These are phyloP conservation scores for Urochloa ruziziensis DNA, from an alignment of 176 grass and related monocot species.

Conservation along the genomic window DNA sequence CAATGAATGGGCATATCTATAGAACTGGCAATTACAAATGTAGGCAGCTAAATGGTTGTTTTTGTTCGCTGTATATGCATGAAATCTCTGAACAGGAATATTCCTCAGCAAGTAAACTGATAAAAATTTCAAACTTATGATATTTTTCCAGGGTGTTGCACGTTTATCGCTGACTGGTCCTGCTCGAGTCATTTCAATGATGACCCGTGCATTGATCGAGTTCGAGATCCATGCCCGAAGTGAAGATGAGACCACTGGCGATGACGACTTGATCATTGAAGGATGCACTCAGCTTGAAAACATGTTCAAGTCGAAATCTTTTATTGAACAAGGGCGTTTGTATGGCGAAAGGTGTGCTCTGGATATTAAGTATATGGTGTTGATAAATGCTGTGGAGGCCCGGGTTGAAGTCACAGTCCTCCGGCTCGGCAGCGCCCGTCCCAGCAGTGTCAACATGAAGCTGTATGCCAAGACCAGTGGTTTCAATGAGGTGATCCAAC, in stretches of 20 bases:
- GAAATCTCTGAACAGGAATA: background rate
- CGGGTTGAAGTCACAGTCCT: background rate
- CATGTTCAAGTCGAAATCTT: too few relatives aligned
- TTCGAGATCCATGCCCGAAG: background rate
- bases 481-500: too few relatives aligned
- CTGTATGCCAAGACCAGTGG: too few relatives aligned
- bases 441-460: background rate
- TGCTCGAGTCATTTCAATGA: constrained; percentile 6
- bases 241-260: constrained; percentile 10
- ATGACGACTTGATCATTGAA: too few relatives aligned
- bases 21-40: too few relatives aligned
- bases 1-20: too few relatives aligned
- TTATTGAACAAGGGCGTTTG: too few relatives aligned
- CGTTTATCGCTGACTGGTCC: background rate
- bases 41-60: too few relatives aligned
- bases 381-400: background rate
- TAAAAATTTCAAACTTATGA: background rate
- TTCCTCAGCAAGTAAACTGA: background rate
- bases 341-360: too few relatives aligned
- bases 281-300: too few relatives aligned
- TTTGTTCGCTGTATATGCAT: too few relatives aligned
- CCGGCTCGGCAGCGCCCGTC: background rate
- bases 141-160: background rate
- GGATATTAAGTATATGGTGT: too few relatives aligned
- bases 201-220: background rate